Conservation (phyloP, 2,329 filamentous ascomycete genomes). For the Chalaropsis thielavioides region DNA sequence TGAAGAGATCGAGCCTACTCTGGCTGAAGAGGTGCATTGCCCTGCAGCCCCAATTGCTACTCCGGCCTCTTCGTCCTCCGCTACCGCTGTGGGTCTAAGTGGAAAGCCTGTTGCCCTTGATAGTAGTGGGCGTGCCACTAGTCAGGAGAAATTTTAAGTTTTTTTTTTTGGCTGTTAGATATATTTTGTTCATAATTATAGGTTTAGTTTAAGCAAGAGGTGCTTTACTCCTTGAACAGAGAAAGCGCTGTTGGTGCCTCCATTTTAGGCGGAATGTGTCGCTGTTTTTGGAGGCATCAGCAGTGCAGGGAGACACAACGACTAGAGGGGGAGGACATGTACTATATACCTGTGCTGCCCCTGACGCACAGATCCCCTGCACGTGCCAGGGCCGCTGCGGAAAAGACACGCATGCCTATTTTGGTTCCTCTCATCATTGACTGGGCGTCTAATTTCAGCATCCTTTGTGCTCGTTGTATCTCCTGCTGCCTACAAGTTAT, state of each 20-base stretch:
- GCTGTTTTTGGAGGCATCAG: neutral
- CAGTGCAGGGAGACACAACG: too few species aligned
- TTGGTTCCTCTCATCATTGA: neutral
- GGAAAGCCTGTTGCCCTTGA: conserved; percentile 5
- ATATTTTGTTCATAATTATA: neutral
- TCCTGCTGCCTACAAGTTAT: neutral
- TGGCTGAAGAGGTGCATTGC: conserved; percentile 6
- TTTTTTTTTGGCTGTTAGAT: neutral
- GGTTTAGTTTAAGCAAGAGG: neutral
- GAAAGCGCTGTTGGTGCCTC: neutral
- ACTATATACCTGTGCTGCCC: neutral
- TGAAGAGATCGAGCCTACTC: conserved; percentile 55
- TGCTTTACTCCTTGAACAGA: too few species aligned
- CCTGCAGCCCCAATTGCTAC: neutral
- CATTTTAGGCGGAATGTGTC: neutral
- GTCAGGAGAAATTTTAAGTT: conserved; percentile 13
- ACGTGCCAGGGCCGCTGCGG: neutral
- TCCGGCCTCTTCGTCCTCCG: neutral
- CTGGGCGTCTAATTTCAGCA: neutral
- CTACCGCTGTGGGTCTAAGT: neutral
- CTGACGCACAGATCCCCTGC: neutral
- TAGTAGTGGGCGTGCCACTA: neutral
- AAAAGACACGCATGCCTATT: neutral
- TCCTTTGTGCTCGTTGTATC: neutral
- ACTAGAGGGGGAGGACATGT: neutral